Percentiles rank a stretch among this genome's conserved stretches.
Evolutionary conservation across 768 basidiomycete species (phyloP).

Genomic region (Lanmaoa pseudosensibilis): DNA sequence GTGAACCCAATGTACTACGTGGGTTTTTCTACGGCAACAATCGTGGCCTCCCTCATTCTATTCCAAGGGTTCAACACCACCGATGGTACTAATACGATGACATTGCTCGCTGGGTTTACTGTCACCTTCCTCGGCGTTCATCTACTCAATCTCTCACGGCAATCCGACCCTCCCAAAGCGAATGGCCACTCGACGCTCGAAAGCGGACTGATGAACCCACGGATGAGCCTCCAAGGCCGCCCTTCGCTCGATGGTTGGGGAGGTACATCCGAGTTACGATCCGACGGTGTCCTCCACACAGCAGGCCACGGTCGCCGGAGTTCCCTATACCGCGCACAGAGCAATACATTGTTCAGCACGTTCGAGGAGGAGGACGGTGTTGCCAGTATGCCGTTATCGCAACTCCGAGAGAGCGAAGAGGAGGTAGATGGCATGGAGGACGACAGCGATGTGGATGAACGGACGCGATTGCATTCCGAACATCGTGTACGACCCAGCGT

Average conservation of each 20-base stretch:
- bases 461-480: conserved; percentile 34
- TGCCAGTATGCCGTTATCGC: conserved; percentile 51
- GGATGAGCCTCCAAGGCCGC: conserved; percentile 78
- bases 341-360: conserved; percentile 69
- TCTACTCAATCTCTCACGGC: conserved; percentile 80
- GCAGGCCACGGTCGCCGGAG: conserved; percentile 62
- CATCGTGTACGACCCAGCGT: conserved; percentile 30
- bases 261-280: conserved; percentile 34
- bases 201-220: conserved; percentile 70
- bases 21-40: conserved; percentile 91
- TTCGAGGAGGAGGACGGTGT: conserved; percentile 52
- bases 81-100: conserved; percentile 76
- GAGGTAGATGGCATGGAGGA: conserved; percentile 47
- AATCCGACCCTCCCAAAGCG: conserved; percentile 46
- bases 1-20: conserved; percentile 99
- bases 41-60: conserved; percentile 91
- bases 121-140: conserved; percentile 98
- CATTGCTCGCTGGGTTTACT: conserved; percentile 85
- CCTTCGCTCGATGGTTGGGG: conserved; percentile 79
- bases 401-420: conserved; percentile 67
- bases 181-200: conserved; percentile 57
- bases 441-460: conserved; percentile 49
- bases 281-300: conserved; percentile 25
- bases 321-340: conserved; percentile 66
- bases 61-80: conserved; percentile 97